phyloP scores from a whole-genome alignment of 208 protist species.

The Crithidia acanthocephali region DNA sequence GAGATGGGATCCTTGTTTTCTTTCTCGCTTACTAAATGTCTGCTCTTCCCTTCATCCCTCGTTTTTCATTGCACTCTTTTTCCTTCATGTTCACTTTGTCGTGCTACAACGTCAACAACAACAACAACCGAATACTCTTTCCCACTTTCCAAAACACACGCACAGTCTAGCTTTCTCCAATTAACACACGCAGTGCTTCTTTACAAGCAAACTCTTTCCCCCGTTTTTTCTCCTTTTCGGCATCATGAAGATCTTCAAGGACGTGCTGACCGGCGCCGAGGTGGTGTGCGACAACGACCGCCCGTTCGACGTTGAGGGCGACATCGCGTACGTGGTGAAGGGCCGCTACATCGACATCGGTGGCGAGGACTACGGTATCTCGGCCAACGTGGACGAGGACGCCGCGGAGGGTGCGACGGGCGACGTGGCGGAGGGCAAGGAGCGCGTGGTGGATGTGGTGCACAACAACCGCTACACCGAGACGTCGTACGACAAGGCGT shows the following conservation, averaged over 20 bases:
- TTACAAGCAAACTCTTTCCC: neutral
- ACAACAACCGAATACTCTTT: neutral
- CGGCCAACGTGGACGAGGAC: constrained; percentile 91
- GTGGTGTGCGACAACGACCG: constrained; percentile 92
- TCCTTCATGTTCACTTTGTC: no score
- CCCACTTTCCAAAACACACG: no score
- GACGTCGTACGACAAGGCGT: constrained; percentile 93
- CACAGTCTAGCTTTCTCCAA: neutral
- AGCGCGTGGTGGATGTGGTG: constrained; percentile 88
- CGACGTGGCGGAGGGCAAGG: constrained; percentile 77
- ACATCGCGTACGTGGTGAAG: constrained; percentile 83
- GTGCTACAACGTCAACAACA: neutral
- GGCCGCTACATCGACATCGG: constrained; percentile 90
- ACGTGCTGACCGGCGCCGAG: constrained; percentile 89
- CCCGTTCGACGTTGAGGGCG: constrained; percentile 74
- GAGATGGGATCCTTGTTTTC: no score
- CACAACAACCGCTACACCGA: constrained; percentile 91
- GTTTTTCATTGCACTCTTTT: no score
- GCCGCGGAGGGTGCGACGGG: constrained; percentile 83
- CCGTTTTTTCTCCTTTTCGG: neutral
- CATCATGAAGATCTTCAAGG: constrained; percentile 91
- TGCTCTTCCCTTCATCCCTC: no score
- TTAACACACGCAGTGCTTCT: constrained; percentile 14
- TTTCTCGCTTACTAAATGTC: no score
- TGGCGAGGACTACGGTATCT: constrained; percentile 91